A percentile compares a stretch with the other conserved stretches of the same genome.
Conservation (phyloP, 805 yeast genomes). For the Limtongia smithiae region DNA sequence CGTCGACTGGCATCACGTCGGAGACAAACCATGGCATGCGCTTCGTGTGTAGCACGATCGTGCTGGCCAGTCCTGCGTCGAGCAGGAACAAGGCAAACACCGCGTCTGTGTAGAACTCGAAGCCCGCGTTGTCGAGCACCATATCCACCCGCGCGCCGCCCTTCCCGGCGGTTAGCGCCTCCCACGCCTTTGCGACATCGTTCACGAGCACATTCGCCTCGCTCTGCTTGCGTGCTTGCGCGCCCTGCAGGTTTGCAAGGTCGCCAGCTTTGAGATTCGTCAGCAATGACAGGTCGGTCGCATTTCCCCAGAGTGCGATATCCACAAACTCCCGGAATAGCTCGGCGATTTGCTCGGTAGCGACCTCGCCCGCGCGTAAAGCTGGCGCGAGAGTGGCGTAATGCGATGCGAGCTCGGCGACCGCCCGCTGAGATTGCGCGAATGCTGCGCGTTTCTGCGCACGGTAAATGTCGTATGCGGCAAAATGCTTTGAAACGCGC, state of each 20-base stretch:
- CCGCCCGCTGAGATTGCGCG: constrained; percentile 68
- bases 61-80: constrained; percentile 61
- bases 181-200: constrained; percentile 29
- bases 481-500: constrained; percentile 43
- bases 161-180: constrained; percentile 6
- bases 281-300: constrained; percentile 86
- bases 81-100: constrained; percentile 61
- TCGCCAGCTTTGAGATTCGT: constrained; percentile 84
- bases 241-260: constrained; percentile 86
- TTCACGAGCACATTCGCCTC: constrained; percentile 30
- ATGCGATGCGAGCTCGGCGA: constrained; percentile 72
- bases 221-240: constrained; percentile 59
- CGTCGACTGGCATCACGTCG: constrained; percentile 86
- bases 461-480: constrained; percentile 68
- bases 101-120: constrained; percentile 87
- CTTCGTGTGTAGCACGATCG: constrained; percentile 75
- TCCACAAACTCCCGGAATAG: constrained; percentile 67
- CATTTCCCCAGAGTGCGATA: constrained; percentile 96
- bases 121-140: constrained; percentile 83
- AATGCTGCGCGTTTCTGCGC: constrained; percentile 70
- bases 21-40: constrained; percentile 96
- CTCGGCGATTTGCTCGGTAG: constrained; percentile 31
- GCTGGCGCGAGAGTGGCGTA: constrained; percentile 44
- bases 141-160: constrained; percentile 30
- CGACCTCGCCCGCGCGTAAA: constrained; percentile 19